phyloP scores from a whole-genome alignment of 345 rosid genomes.

The Cochlearia excelsa region DNA sequence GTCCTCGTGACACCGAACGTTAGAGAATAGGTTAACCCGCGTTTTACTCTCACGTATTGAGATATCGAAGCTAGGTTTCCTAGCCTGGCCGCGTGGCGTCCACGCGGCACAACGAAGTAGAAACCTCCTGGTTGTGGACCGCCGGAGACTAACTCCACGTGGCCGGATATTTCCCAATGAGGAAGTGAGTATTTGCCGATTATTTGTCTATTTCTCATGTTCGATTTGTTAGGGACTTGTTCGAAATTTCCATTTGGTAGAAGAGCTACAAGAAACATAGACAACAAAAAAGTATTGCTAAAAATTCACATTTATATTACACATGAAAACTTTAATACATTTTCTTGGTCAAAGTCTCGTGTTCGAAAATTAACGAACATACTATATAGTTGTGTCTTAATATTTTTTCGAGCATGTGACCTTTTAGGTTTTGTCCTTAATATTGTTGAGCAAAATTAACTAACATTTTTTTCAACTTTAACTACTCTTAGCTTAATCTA shows the following conservation, averaged over 20 bases:
- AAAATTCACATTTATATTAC: not conserved
- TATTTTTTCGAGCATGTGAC: too few species aligned
- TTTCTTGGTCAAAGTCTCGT: too few species aligned
- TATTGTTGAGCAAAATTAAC: too few species aligned
- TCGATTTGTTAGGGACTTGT: conserved; percentile 48
- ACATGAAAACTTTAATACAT: not conserved
- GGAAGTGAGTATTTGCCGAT: conserved; percentile 81
- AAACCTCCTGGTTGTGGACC: conserved; percentile 92
- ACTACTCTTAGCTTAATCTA: too few species aligned
- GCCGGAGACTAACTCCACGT: conserved; percentile 67
- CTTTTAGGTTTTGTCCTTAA: too few species aligned
- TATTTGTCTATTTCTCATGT: conserved; percentile 64
- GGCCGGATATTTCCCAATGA: conserved; percentile 65
- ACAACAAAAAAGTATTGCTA: not conserved
- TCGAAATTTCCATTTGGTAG: conserved; percentile 75
- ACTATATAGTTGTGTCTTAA: too few species aligned
- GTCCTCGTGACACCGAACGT: conserved; percentile 77
- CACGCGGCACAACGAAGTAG: conserved; percentile 62
- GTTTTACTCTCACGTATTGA: conserved; percentile 46
- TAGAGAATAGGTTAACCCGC: conserved; percentile 51
- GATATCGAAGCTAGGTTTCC: conserved; percentile 82
- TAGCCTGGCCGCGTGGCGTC: conserved; percentile 70
- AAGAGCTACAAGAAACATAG: conserved; percentile 37
- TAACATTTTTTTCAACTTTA: too few species aligned
- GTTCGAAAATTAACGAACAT: too few species aligned